Evolutionary conservation across 1,284 basidiomycete genomes (phyloP), one percentile per base, ranked within the genome.

Genomic region (Ceratobasidium sp.): DNA sequence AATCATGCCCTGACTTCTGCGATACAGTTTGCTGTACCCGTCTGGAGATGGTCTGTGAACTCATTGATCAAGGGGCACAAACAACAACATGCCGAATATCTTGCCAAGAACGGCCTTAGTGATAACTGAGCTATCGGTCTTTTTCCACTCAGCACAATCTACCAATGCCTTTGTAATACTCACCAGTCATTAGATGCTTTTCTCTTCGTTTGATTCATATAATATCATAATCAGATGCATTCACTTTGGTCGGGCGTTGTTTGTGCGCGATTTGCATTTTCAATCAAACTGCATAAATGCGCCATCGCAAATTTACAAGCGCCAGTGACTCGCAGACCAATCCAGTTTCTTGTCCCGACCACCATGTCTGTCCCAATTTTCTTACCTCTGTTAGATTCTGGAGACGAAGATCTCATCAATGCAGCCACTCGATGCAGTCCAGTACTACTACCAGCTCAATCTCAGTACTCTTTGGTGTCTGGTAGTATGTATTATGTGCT

Each of bases 381-480:
- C 78, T 76, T 85, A 18, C 82, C 83, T 9, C 77, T 82, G 23
- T 73, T 83, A 64, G 80, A 81, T 73, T 76, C 80, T 41, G 71
- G 71, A 21, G 78, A 78, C 23, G 74, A 77, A 16, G 81, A 83
- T 4, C 84, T 94, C 28, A 80, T 92, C 70, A 78, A 83, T 39
- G 85, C 89, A 1, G 85, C 94, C 72, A 82, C 85, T 55, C 88
- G 93, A 26, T 85, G 96, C 67, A 91, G 91, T 0, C 93, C 95
- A 12, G 79, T 96, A 73, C 84, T 96, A 65, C 78, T 89, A 60
- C 84, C 82, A n/a, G 79, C 79, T 77, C 36, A 79, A 80, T 73
- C 80, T 81, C 64, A 26, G 59, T 72, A 72, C 52, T 73, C 58
- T 50, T 72, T 34, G 45, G 73, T 34, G 58, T 53, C 55, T 48